Evolutionary conservation across 2,329 filamentous ascomycete genomes (phyloP).

Genomic region (Trichoderma simmonsii): DNA sequence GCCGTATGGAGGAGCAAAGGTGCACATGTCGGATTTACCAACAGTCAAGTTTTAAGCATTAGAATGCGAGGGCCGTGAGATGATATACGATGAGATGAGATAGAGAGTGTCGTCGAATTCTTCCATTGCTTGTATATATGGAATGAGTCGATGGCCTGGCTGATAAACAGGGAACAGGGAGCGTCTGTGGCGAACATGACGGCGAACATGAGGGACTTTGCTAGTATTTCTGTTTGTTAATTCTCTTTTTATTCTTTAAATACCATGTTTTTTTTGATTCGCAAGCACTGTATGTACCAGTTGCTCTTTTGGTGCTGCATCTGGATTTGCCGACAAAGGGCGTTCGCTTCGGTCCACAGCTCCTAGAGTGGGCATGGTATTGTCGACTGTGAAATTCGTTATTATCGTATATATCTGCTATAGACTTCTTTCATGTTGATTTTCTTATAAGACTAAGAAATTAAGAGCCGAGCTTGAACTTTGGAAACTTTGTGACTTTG

Average conservation of each 20-base stretch:
- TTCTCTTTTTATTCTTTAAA: not conserved
- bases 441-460: too few species aligned
- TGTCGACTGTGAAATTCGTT: not conserved
- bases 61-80: not conserved
- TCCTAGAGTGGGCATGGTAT: not conserved
- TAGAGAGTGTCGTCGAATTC: not conserved
- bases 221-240: not conserved
- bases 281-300: not conserved
- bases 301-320: not conserved
- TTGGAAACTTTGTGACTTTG: not conserved
- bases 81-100: not conserved
- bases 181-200: not conserved
- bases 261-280: not conserved
- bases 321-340: not conserved
- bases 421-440: too few species aligned
- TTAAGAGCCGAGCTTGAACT: not conserved
- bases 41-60: not conserved
- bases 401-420: not conserved
- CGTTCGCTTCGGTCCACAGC: not conserved
- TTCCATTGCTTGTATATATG: not conserved
- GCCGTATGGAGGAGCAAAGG: constrained; percentile 45
- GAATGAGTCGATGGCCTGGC: not conserved
- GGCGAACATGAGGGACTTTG: not conserved
- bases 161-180: not conserved
- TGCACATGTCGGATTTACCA: constrained; percentile 39